Conservation (phyloP, 305 asterid genomes). For the Fraxinus velutina region DNA sequence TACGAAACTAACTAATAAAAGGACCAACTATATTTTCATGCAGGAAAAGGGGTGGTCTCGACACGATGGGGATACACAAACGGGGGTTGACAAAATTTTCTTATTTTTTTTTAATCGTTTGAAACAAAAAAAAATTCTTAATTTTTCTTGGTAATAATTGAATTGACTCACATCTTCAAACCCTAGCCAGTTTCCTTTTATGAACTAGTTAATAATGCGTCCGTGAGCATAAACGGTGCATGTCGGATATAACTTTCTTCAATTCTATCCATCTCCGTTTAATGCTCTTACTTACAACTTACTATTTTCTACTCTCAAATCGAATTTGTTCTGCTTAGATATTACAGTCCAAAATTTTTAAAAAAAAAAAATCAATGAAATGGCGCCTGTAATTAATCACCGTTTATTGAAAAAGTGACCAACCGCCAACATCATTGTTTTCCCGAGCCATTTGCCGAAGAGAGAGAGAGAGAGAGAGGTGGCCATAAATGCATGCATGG, state of each 20-base stretch:
- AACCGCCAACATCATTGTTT: constrained; percentile 22
- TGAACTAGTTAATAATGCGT: background rate
- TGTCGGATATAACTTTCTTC: background rate
- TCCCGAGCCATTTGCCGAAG: constrained; percentile 4
- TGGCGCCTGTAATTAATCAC: background rate
- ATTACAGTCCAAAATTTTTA: too few species aligned
- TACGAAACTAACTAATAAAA: too few species aligned
- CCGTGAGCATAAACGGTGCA: background rate
- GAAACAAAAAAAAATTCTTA: too few species aligned
- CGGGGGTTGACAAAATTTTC: too few species aligned
- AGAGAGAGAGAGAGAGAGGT: constrained; percentile 24
- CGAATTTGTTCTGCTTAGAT: too few species aligned
- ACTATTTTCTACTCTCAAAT: background rate
- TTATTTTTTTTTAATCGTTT: too few species aligned
- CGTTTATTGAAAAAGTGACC: constrained; percentile 24
- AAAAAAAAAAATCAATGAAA: background rate
- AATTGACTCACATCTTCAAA: background rate
- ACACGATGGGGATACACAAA: too few species aligned
- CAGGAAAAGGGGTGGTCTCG: background rate
- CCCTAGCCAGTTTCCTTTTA: background rate
- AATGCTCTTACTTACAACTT: background rate
- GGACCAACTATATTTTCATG: background rate
- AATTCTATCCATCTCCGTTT: background rate
- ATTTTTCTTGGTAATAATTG: background rate
- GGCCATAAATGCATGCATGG: constrained; percentile 39